These are phyloP conservation scores for Ananas comosus DNA, from an alignment of 176 grass and related monocot genomes.

Conservation along the genomic window DNA sequence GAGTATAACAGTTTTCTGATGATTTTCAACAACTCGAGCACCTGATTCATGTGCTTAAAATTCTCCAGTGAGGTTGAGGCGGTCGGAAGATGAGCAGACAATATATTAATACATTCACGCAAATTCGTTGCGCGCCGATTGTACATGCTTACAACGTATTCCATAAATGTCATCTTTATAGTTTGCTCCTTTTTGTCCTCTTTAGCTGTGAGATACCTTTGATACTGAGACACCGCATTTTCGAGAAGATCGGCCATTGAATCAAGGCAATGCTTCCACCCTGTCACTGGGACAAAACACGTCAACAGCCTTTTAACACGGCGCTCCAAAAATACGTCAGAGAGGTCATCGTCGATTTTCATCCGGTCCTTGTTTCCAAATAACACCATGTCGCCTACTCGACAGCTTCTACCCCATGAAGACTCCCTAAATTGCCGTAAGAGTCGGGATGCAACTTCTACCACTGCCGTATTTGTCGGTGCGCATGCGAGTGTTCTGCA, in stretches of 20 bases:
- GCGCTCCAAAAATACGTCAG: constrained; percentile 56
- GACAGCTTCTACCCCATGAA: constrained; percentile 17
- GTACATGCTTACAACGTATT: no score
- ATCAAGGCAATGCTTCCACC: constrained; percentile 45
- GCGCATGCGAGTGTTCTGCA: constrained; percentile 53
- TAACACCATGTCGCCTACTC: constrained; percentile 51
- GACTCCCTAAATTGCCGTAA: constrained; percentile 25
- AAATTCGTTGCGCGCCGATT: no score
- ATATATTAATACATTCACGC: no score
- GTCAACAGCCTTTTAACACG: constrained; percentile 33
- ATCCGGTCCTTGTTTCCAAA: constrained; percentile 55
- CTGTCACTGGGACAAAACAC: constrained; percentile 48
- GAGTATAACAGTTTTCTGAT: no score
- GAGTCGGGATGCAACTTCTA: constrained; percentile 42
- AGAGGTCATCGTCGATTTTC: constrained; percentile 28
- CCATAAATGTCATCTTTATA: background rate
- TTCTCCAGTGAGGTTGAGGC: no score
- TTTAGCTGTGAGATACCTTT: constrained; percentile 9
- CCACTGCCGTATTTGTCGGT: constrained; percentile 68
- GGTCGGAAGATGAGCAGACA: no score
- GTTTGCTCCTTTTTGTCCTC: background rate
- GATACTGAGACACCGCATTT: constrained; percentile 32
- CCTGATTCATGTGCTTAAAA: no score
- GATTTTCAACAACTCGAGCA: no score
- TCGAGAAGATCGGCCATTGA: constrained; percentile 42